Evolutionary conservation across 108 stramenopile species (phyloP), one percentile per base, ranked within the genome.

Genomic region (Cyclostephanos invisitatus): DNA sequence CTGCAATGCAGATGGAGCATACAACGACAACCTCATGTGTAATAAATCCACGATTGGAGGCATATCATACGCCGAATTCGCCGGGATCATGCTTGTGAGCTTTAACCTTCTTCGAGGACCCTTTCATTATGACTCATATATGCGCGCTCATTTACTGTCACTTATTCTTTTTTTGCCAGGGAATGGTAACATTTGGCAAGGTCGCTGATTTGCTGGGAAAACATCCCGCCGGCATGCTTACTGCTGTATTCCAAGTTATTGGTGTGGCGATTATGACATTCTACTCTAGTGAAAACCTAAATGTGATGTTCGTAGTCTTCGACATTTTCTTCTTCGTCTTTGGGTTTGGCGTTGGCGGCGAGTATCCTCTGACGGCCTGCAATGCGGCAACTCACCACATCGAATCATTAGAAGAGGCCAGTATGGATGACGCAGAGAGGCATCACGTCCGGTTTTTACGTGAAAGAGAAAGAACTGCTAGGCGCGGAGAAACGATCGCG

Each of bases 291-390:
- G 38, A 29, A 17, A 62, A 62, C 24, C 21, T 49, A 20, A 50
- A 47, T 38, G 18, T 21, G 22, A n/a, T 46, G 21, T 70, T 70
- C 29, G 1, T 69, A 11, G 10, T 62, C 42, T 70, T 46, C 37
- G 42, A 22, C 60, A 48, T 69, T 5, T 75, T 75, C 48, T 75
- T 61, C 64, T 62, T 48, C 56, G 24, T 77, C 18, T 77, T 77
- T 58, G 76, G 76, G 38, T 36, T 77, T 36, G 76, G 76, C 21
- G 76, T 77, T 50, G 76, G 76, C 11, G 76, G 76, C 15, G 76
- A 77, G 55, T 77, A 77, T 42, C 44, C 44, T 14, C 3, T 46
- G 44, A 46, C 62, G 18, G 76, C 76, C 38, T 46, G 51, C 0
- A 40, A 24, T 53, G 76, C 76, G 24, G 48, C 70, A 25, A 12